Evolutionary conservation across 345 rosid genomes (phyloP), one percentile per base, ranked within the genome.

Genomic region (Populus pruinosa): DNA sequence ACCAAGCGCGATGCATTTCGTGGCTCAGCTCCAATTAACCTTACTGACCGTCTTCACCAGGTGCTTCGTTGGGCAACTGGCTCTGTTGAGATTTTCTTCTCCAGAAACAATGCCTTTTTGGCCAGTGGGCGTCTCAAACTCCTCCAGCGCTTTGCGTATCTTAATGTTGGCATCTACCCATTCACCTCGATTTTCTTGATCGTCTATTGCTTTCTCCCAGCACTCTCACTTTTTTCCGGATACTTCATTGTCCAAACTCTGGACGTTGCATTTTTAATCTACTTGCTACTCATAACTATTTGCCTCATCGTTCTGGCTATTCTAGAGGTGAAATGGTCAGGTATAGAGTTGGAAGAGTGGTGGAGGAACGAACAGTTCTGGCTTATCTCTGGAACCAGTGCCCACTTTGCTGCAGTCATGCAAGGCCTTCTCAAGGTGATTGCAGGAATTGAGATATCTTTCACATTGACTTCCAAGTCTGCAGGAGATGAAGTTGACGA

Each of bases 291-390:
- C 2, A 92, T 91, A 38, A 91, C 95, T 2, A 27, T 88, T 18
- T 91, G 94, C 86, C 85, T 93, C 68, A 88, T 96, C 75, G 68
- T 76, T 6, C 85, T 96, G 1, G 97, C 98, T 2, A 75, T 96
- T 76, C 91, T 96, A 29, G 98, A 93, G 81, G 94, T 92, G 75
- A 91, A 86, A 56, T 96, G 99, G 97, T 85, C 97, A 0, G 98
- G 93, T 5, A 90, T 92, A 14, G 90, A 74, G 5, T 78, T 96
- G 56, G 97, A 96, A 76, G 98, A 96, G 56, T 96, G 99, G 99
- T 96, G 99, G 98, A 87, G 99, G 84, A 96, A 96, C 49, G 98
- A 96, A 76, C 97, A 96, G 76, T 96, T 92, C 82, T 93, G 97
- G 98, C 90, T 96, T 13, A 96, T 93, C 50, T 88, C 94, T 0